Evolutionary conservation across 1,139 yeast species (phyloP), one percentile per base, ranked within the genome.

Genomic region (Yamadazyma buinensis): DNA sequence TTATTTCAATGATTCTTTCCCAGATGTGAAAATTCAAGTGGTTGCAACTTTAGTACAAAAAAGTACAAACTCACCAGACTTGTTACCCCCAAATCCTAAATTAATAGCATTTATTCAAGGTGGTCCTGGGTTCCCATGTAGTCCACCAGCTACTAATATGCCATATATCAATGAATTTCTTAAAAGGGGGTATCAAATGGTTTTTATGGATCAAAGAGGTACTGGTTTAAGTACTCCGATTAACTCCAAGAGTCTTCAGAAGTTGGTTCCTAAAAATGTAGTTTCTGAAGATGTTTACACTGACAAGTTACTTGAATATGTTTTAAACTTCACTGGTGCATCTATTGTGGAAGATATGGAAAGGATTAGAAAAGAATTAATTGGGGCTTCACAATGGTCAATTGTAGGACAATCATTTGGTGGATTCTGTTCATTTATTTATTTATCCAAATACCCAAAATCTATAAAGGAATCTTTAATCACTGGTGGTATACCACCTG

Each of bases 401-500:
- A 42, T 76, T 15, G 48, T 70, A 29, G 83, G 83, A 6, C 82
- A 76, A 46, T 71, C 78, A 1, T 76, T 65, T 44, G 83, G 82
- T 6, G 82, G 83, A 0, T 77, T 76, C 44, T 62, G 74, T 38
- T 54, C 66, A 18, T 62, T 72, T 41, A 67, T 75, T 1, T 77
- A 77, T 49, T 54, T 74, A 22, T 74, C 81, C 1, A 57, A 58
- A 34, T 67, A 55, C 42, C 68, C 77, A 0, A 47, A 51, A 0
- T 53, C 71, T 1, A 42, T 75, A 23, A 55, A 54, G 32, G 67
- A 63, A 32, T 68, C 66, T 7, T 46, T 75, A 15, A 51, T 75
- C 14, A 70, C 82, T 2, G 83, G 81, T 4, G 83, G 82, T 3
- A 62, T 76, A 13, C 81, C 83, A 1, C 82, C 82, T 1, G 52